These are phyloP conservation scores for Rhynchosporium graminicola DNA, from an alignment of 2,329 filamentous ascomycete species.

Conservation along the genomic window DNA sequence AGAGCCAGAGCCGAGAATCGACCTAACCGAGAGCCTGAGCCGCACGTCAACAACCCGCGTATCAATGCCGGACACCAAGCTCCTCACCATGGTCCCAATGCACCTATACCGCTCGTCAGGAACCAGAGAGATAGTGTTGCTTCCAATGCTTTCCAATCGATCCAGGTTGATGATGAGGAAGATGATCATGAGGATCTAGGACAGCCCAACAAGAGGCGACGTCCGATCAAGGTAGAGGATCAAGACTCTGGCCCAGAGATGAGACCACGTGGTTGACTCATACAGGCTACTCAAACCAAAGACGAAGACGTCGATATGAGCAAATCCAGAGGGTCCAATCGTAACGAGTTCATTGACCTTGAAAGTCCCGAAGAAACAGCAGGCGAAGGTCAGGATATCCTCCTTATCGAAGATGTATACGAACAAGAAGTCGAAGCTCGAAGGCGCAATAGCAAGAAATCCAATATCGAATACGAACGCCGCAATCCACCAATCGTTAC, in stretches of 20 bases:
- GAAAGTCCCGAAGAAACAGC: conserved; percentile 15
- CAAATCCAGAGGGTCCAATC: not conserved
- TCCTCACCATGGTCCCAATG: conserved; percentile 6
- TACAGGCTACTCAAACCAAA: not conserved
- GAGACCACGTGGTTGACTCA: not conserved
- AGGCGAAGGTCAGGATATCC: conserved; percentile 9
- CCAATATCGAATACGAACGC: conserved; percentile 6
- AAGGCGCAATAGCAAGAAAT: conserved; percentile 3
- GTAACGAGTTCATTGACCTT: conserved; percentile 13
- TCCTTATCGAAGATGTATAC: conserved; percentile 20
- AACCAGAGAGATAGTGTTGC: not conserved
- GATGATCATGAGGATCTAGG: too few species aligned
- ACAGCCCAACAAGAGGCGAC: too few species aligned
- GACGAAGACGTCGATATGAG: not conserved
- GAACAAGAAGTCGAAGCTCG: conserved; percentile 14
- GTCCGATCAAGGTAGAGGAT: too few species aligned
- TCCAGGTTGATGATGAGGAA: conserved; percentile 6
- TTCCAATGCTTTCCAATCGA: conserved; percentile 1
- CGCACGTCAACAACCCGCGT: not conserved
- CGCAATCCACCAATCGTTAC: conserved; percentile 32
- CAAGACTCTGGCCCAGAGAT: too few species aligned
- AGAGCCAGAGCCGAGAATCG: too few species aligned
- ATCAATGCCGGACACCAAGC: conserved; percentile 10
- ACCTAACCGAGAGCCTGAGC: too few species aligned
- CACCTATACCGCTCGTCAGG: not conserved